Conservation (phyloP, 768 basidiomycete genomes). For the Austroboletus festivus region DNA sequence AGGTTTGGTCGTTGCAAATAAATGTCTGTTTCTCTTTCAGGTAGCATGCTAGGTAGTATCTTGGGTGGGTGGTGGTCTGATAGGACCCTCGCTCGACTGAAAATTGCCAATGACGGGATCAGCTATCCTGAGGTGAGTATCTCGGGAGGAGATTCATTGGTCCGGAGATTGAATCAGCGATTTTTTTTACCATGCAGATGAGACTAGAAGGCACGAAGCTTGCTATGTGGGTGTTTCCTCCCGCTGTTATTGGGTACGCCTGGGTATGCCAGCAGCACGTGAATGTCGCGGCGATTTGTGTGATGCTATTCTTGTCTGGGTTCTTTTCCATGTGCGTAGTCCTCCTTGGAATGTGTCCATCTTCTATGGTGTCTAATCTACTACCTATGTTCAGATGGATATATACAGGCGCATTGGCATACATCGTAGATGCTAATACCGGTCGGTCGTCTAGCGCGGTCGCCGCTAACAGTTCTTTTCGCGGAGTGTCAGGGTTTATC, state of each 20-base stretch:
- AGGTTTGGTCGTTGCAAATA: neutral
- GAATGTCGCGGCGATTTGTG: constrained; percentile 66
- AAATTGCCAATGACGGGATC: constrained; percentile 44
- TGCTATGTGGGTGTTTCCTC: constrained; percentile 53
- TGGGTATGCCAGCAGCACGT: constrained; percentile 70
- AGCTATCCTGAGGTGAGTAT: constrained; percentile 53
- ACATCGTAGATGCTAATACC: constrained; percentile 83
- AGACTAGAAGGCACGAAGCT: constrained; percentile 65
- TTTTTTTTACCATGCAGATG: constrained; percentile 40
- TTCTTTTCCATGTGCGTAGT: constrained; percentile 66
- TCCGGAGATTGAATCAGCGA: constrained; percentile 31
- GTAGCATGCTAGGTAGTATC: constrained; percentile 46
- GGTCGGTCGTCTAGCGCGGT: constrained; percentile 78
- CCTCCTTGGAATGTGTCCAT: neutral
- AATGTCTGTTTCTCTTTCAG: neutral
- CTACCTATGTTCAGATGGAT: constrained; percentile 40
- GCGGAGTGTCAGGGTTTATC: constrained; percentile 70
- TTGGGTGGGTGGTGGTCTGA: constrained; percentile 62
- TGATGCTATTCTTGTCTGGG: constrained; percentile 71
- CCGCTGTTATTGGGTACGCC: constrained; percentile 63
- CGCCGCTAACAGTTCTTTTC: constrained; percentile 72
- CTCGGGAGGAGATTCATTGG: too few relatives aligned
- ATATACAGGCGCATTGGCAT: constrained; percentile 73
- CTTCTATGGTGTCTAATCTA: neutral
- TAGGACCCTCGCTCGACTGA: constrained; percentile 42